Evolutionary conservation across 2,329 filamentous ascomycete genomes (phyloP), one percentile per base, ranked within the genome.

Genomic region (Trichoderma harzianum): DNA sequence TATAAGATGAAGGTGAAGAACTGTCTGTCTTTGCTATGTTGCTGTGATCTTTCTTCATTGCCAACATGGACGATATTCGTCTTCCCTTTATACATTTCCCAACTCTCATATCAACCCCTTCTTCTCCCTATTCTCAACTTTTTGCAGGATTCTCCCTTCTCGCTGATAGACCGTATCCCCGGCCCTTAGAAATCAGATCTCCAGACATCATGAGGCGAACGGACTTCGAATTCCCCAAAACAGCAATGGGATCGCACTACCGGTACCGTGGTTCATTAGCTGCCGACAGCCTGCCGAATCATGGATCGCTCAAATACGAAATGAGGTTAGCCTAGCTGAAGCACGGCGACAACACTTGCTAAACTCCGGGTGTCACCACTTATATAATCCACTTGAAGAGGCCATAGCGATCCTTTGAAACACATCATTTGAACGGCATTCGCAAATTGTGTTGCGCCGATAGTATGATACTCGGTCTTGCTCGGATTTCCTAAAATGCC

Each of bases 401-500:
- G 32, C 14, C 16, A 28, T 10, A 7, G 18, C n/a, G 63, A 32
- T 8, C 14, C 34, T 66, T 21, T 16, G 21, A 28, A 28, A 36
- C 14, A 26, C 28, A 10, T 18, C 26, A 14, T 47, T 1, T 32
- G 5, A 11, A 18, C 39, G 62, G 62, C 11, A 30, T 65, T 47
- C 66, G 66, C 36, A 32, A 12, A 8, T 47, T 3, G 4, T 32
- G 36, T 16, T n/a, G 14, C 26, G 10, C 55, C 66, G 62, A 21
- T 60, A 18, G 55, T 36, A 34, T 34, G 26, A n/a, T 14, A 3
- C 55, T 69, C 66, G 66, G 66, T 43, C 36, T 69, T 61, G 36
- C 66, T 69, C 66, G 66, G 66, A 60, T 34, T 57, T 69, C 53
- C 55, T 57, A 39, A 61, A 61, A 47, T 69, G 66, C 66, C 55